Conservation (phyloP, 2,329 filamentous ascomycete genomes). For the Dothideomycetidae sp. region DNA sequence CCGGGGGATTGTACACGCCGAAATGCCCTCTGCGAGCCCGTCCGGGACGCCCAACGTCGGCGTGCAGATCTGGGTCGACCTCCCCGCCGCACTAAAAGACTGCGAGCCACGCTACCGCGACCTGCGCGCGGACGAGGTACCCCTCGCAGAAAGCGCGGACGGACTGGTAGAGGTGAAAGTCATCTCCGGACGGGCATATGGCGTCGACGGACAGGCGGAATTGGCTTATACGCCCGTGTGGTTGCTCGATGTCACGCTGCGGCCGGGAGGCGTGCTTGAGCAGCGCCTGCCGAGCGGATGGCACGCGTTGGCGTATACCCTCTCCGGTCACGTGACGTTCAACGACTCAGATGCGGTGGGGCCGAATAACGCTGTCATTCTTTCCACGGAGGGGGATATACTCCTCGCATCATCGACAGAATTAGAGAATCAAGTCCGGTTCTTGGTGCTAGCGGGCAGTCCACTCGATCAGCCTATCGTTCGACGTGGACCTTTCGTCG, state of each 20-base stretch:
- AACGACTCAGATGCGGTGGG: slow-evolving; percentile 41
- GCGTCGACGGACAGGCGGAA: slow-evolving; percentile 75
- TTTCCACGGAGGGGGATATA: slow-evolving; percentile 67
- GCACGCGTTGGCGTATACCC: slow-evolving; percentile 80
- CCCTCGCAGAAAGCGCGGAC: slow-evolving; percentile 53
- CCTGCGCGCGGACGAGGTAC: slow-evolving; percentile 65
- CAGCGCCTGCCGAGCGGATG: slow-evolving; percentile 67
- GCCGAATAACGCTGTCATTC: slow-evolving; percentile 79
- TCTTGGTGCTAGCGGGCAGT: slow-evolving; percentile 63
- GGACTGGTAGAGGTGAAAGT: slow-evolving; percentile 72
- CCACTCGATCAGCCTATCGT: slow-evolving; percentile 69
- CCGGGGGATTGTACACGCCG: slow-evolving; percentile 79
- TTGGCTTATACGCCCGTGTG: slow-evolving; percentile 96
- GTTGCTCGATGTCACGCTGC: slow-evolving; percentile 71
- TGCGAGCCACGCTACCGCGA: slow-evolving; percentile 92
- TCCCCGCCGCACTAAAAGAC: slow-evolving; percentile 65
- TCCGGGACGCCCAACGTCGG: slow-evolving; percentile 70
- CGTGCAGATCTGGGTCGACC: slow-evolving; percentile 89
- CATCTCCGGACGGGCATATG: slow-evolving; percentile 73
- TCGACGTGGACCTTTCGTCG: slow-evolving; percentile 77
- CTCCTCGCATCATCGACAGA: slow-evolving; percentile 53
- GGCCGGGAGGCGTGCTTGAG: slow-evolving; percentile 61
- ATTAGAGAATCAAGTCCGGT: slow-evolving; percentile 43
- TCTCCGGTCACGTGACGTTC: slow-evolving; percentile 58
- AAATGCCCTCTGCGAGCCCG: slow-evolving; percentile 73